Conservation (phyloP, 306 rosid species). For the Cicer arietinum region DNA sequence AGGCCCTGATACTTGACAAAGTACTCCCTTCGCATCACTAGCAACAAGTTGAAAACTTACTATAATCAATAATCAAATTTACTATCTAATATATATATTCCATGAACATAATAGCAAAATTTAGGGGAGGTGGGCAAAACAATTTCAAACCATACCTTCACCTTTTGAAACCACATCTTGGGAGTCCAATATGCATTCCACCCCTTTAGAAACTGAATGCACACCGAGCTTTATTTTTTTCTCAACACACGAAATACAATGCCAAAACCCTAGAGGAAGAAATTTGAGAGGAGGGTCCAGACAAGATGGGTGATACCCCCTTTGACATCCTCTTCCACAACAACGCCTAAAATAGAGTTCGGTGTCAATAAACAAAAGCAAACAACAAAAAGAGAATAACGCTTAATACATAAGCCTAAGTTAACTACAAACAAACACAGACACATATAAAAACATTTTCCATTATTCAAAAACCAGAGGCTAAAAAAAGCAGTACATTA, state of each 20-base stretch:
- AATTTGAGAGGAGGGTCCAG: conserved; percentile 50
- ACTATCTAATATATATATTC: conserved; percentile 17
- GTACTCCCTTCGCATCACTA: conserved; percentile 49
- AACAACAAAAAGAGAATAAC: conserved; percentile 11
- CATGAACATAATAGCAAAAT: conserved; percentile 9
- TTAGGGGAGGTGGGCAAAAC: not conserved
- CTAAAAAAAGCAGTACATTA: conserved; percentile 4
- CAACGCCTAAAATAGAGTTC: conserved; percentile 46
- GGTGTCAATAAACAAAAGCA: conserved; percentile 16
- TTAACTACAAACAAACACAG: conserved; percentile 15
- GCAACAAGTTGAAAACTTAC: conserved; percentile 37
- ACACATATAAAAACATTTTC: not conserved
- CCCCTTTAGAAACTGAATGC: conserved; percentile 52
- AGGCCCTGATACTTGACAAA: conserved; percentile 51
- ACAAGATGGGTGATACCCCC: conserved; percentile 51
- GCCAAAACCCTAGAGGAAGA: conserved; percentile 50
- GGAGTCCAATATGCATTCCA: conserved; percentile 44
- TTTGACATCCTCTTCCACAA: conserved; percentile 50
- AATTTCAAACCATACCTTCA: conserved; percentile 36
- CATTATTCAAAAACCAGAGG: not conserved
- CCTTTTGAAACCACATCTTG: conserved; percentile 42
- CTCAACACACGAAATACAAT: conserved; percentile 45
- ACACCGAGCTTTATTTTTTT: conserved; percentile 47
- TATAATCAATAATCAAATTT: conserved; percentile 10
- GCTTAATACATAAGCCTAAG: not conserved